Percentiles rank a stretch among this genome's conserved stretches.
phyloP scores from a whole-genome alignment of 169 alveolate genomes.

The Plasmodium vinckei region DNA sequence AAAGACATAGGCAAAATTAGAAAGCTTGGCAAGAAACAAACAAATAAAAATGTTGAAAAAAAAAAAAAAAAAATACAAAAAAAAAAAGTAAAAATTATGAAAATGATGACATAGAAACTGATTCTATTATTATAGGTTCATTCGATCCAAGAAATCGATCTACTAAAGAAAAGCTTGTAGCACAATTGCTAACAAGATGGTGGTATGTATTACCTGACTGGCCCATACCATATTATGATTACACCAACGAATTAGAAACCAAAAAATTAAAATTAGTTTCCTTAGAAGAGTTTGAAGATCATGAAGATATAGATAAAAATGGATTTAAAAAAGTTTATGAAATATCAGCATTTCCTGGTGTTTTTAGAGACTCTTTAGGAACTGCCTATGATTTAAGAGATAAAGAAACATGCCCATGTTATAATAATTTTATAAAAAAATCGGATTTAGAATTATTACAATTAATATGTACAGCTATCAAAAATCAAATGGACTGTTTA shows the following conservation, averaged over 20 bases:
- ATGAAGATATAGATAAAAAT: constrained; percentile 88
- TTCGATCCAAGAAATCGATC: constrained; percentile 82
- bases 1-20: not conserved
- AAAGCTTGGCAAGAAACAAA: not conserved
- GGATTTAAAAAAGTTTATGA: constrained; percentile 91
- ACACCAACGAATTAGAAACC: constrained; percentile 81
- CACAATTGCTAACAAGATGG: constrained; percentile 89
- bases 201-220: constrained; percentile 95
- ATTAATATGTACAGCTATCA: constrained; percentile 80
- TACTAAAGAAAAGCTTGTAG: constrained; percentile 80
- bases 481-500: constrained; percentile 77
- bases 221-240: constrained; percentile 93
- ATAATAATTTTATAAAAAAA: constrained; percentile 81
- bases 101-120: constrained; percentile 73
- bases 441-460: constrained; percentile 76
- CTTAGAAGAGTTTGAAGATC: constrained; percentile 91
- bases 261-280: constrained; percentile 87
- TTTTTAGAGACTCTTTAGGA: constrained; percentile 91
- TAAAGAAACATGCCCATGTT: constrained; percentile 91
- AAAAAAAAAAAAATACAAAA: constrained; percentile 12
- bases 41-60: not conserved
- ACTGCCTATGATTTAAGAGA: constrained; percentile 94
- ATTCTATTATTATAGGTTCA: constrained; percentile 79
- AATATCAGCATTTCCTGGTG: constrained; percentile 91
- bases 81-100: not conserved